Conservation (phyloP, 1,284 basidiomycete genomes). For the Cronartium quercuum region DNA sequence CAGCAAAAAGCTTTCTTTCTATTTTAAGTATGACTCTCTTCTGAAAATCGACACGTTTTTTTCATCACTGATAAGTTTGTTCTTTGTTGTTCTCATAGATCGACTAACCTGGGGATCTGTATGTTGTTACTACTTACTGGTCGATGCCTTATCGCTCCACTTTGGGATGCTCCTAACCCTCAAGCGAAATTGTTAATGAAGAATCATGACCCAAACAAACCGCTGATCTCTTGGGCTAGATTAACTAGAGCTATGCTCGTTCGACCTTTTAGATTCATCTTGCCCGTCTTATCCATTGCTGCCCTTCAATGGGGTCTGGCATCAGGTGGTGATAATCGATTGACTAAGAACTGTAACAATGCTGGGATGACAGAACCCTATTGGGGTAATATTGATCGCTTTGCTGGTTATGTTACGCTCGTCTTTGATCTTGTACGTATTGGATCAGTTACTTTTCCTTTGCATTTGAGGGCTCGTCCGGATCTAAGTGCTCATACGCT, state of each 20-base stretch:
- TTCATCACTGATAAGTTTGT: not conserved
- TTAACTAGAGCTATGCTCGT: slow-evolving; percentile 48
- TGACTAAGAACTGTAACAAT: slow-evolving; percentile 46
- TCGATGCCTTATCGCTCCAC: slow-evolving; percentile 46
- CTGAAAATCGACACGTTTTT: not conserved
- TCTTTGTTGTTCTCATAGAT: slow-evolving; percentile 39
- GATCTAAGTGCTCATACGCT: not conserved
- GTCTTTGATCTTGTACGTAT: slow-evolving; percentile 46
- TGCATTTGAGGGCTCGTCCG: not conserved
- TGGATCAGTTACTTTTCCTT: not conserved
- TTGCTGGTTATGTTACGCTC: slow-evolving; percentile 47
- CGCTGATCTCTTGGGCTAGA: slow-evolving; percentile 47
- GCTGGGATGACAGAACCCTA: slow-evolving; percentile 49
- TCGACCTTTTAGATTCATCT: slow-evolving; percentile 48
- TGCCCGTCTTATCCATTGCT: slow-evolving; percentile 47
- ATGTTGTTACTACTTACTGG: slow-evolving; percentile 47
- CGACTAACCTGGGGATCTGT: slow-evolving; percentile 46
- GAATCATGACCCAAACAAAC: slow-evolving; percentile 30
- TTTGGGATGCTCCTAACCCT: slow-evolving; percentile 45
- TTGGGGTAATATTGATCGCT: slow-evolving; percentile 46
- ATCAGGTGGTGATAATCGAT: slow-evolving; percentile 41
- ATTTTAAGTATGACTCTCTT: not conserved
- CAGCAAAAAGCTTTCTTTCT: not conserved
- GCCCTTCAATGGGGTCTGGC: slow-evolving; percentile 49
- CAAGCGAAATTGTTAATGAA: slow-evolving; percentile 5